These are phyloP conservation scores for Malus hybrid DNA, from an alignment of 331 rosid species.

Conservation along the genomic window DNA sequence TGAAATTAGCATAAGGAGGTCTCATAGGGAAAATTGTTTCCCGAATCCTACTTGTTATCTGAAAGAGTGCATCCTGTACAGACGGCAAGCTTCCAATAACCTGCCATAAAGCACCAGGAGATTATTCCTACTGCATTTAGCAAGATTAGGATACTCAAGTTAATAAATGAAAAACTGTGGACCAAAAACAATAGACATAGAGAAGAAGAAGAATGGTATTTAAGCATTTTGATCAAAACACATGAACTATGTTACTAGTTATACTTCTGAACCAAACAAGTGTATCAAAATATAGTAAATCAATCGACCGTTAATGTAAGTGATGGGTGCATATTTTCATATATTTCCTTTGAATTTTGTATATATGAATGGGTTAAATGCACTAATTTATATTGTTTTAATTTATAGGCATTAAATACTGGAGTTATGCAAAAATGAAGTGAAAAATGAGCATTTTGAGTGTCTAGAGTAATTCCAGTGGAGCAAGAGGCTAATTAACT, in stretches of 20 bases:
- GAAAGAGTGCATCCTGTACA: constrained; percentile 87
- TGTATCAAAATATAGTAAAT: neutral
- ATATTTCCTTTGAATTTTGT: too few relatives aligned
- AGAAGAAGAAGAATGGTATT: neutral
- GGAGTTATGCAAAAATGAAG: too few relatives aligned
- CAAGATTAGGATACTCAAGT: neutral
- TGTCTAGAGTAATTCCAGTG: too few relatives aligned
- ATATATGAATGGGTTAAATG: too few relatives aligned
- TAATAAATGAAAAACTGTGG: neutral
- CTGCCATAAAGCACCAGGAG: constrained; percentile 27
- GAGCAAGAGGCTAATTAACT: too few relatives aligned
- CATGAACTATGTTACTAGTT: neutral
- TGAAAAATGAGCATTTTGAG: too few relatives aligned
- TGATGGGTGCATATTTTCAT: too few relatives aligned
- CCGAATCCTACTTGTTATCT: constrained; percentile 63
- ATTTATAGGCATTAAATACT: too few relatives aligned
- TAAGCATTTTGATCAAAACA: neutral
- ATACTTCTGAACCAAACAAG: neutral
- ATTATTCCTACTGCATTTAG: neutral
- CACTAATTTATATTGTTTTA: too few relatives aligned
- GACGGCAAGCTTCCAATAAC: constrained; percentile 64
- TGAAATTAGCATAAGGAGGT: constrained; percentile 53
- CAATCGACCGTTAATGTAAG: neutral
- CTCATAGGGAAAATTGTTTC: constrained; percentile 66
- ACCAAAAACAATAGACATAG: neutral